phyloP scores from a whole-genome alignment of 2,329 filamentous ascomycete species.

The Thelonectria rubi region DNA sequence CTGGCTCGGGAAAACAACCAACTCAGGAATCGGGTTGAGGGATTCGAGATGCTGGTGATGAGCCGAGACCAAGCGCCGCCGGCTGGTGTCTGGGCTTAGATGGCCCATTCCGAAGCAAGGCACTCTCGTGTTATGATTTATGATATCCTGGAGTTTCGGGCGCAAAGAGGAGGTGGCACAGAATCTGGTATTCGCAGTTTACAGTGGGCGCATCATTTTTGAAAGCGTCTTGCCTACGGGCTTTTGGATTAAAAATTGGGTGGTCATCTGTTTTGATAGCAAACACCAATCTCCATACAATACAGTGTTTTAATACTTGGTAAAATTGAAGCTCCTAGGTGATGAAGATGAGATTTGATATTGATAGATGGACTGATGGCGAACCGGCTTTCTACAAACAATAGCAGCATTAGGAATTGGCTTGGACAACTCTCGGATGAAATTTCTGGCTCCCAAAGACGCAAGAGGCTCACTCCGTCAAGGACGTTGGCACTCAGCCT shows the following conservation, averaged over 20 bases:
- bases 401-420: too few relatives aligned
- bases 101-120: constrained; percentile 22
- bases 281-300: constrained; percentile 40
- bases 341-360: too few relatives aligned
- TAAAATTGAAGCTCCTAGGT: too few relatives aligned
- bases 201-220: constrained; percentile 28
- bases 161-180: constrained; percentile 25
- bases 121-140: constrained; percentile 39
- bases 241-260: constrained; percentile 30
- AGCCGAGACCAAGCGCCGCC: constrained; percentile 38
- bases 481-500: not conserved
- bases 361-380: too few relatives aligned
- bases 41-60: constrained; percentile 45
- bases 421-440: not conserved
- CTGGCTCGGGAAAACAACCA: constrained; percentile 47
- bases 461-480: not conserved
- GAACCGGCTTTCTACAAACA: too few relatives aligned
- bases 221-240: constrained; percentile 30
- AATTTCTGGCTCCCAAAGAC: not conserved
- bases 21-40: constrained; percentile 44
- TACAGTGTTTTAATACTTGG: constrained; percentile 35
- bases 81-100: constrained; percentile 41
- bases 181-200: constrained; percentile 23
- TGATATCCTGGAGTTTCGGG: constrained; percentile 41
- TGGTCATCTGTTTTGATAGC: constrained; percentile 31